Conservation (phyloP, 192 early-diverging fungal genomes). For the Spinellus fusiger region DNA sequence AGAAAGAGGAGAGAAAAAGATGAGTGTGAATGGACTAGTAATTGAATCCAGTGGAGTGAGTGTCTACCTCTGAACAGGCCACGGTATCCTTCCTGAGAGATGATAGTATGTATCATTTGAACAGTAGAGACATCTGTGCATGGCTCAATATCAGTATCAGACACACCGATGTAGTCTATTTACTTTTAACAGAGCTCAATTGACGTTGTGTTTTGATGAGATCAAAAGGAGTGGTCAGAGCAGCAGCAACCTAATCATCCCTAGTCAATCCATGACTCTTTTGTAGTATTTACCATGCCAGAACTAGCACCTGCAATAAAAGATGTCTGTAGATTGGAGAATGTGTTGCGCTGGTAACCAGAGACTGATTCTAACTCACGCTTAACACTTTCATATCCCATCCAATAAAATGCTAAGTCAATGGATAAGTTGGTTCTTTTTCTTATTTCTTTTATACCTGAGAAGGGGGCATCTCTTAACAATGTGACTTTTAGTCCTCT, state of each 20-base stretch:
- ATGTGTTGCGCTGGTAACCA: constrained; percentile 16
- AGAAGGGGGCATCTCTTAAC: constrained; percentile 95
- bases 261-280: background rate
- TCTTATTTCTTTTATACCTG: constrained; percentile 34
- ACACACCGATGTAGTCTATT: background rate
- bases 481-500: constrained; percentile 83
- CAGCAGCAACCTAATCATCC: constrained; percentile 62
- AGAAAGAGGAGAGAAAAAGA: background rate
- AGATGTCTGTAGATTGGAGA: constrained; percentile 56
- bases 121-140: background rate
- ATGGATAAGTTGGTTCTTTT: background rate
- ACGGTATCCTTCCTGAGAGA: constrained; percentile 41
- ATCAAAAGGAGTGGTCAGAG: constrained; percentile 91
- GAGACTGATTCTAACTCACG: constrained; percentile 25
- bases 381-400: constrained; percentile 77
- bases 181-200: constrained; percentile 39
- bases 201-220: constrained; percentile 92
- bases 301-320: constrained; percentile 84
- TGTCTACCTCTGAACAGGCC: constrained; percentile 57
- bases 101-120: constrained; percentile 34
- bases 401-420: constrained; percentile 87
- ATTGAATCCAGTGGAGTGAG: background rate
- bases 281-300: constrained; percentile 55
- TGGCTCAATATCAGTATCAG: background rate
- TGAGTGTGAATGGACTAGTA: background rate